Conservation (phyloP, 148 eudicot species). For the Rhododendron ovatum region DNA sequence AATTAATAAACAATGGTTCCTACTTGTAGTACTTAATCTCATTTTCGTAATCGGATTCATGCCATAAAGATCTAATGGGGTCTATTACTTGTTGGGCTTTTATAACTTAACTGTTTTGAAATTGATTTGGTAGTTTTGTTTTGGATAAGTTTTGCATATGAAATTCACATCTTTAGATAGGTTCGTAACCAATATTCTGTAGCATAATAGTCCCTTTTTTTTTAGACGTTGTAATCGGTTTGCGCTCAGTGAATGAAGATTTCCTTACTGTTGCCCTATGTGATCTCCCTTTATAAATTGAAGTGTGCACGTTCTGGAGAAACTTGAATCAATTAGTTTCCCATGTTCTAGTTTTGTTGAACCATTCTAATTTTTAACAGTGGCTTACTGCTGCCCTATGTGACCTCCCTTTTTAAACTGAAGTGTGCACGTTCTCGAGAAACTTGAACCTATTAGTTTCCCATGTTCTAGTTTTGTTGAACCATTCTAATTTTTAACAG, state of each 20-base stretch:
- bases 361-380: slow-evolving; percentile 29
- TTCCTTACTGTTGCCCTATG: neutral
- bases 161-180: neutral
- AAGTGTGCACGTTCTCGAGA: neutral
- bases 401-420: neutral
- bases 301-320: neutral
- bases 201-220: neutral
- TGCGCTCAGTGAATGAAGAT: neutral
- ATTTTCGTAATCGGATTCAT: neutral
- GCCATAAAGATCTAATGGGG: neutral
- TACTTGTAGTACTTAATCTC: neutral
- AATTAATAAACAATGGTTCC: neutral
- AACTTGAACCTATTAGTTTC: neutral
- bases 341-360: slow-evolving; percentile 6
- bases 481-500: slow-evolving; percentile 30
- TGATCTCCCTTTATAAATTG: neutral
- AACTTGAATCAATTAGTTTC: neutral
- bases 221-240: neutral
- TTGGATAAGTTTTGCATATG: neutral
- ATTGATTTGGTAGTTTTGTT: neutral
- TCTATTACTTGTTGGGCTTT: neutral
- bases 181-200: neutral
- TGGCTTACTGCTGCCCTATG: slow-evolving; percentile 26
- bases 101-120: neutral
- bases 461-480: slow-evolving; percentile 6